phyloP scores from a whole-genome alignment of 306 rosid genomes.

The Trichosanthes cucumerina region DNA sequence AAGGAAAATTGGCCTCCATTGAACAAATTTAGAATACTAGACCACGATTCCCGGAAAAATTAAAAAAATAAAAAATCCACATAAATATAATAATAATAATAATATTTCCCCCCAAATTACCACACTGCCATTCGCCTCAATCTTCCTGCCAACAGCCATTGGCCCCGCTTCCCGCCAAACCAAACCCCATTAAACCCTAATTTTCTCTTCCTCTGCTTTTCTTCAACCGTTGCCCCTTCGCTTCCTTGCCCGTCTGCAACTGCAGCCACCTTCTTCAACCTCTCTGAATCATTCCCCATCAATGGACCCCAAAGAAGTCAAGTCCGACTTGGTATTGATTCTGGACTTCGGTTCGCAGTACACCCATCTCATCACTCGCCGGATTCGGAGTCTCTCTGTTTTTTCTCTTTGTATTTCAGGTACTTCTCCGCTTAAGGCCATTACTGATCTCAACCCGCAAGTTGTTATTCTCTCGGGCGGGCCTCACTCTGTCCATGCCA shows the following conservation, averaged over 20 bases:
- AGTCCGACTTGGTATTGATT: slow-evolving; percentile 65
- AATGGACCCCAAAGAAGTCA: slow-evolving; percentile 54
- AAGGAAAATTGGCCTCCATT: background rate
- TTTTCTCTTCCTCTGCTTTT: background rate
- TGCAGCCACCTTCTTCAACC: background rate
- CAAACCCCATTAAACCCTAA: slow-evolving; percentile 12
- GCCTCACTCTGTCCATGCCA: slow-evolving; percentile 88
- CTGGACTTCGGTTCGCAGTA: slow-evolving; percentile 89
- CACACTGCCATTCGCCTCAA: background rate
- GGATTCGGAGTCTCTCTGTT: slow-evolving; percentile 66
- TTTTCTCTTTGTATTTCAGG: slow-evolving; percentile 90
- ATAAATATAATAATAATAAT: background rate
- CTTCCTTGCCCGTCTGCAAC: background rate
- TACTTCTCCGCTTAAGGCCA: slow-evolving; percentile 55
- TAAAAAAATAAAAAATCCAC: too few relatives aligned
- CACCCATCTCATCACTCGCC: slow-evolving; percentile 96
- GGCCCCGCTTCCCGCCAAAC: slow-evolving; percentile 18
- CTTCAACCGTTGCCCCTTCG: background rate
- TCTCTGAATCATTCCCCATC: background rate
- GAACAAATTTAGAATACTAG: background rate
- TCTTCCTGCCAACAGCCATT: background rate
- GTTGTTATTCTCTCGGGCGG: slow-evolving; percentile 94
- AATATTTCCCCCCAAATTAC: background rate
- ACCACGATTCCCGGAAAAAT: background rate
- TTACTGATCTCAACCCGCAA: slow-evolving; percentile 51